Evolutionary conservation across 1,139 yeast genomes (phyloP).

Genomic region (Pichia sp.): DNA sequence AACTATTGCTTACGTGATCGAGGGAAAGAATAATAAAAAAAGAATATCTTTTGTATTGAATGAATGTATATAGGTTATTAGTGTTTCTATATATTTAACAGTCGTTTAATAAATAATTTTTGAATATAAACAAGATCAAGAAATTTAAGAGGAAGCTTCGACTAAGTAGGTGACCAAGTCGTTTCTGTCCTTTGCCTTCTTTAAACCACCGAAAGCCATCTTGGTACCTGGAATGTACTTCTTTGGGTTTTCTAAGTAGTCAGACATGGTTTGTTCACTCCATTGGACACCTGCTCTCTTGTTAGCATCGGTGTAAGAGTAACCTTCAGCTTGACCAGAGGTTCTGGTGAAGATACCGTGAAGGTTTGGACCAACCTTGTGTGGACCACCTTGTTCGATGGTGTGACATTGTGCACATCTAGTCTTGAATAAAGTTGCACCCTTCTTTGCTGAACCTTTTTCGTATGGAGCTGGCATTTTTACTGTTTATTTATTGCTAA

Average conservation of each 20-base stretch:
- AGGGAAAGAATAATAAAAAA: no score
- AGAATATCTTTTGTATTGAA: no score
- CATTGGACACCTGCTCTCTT: slow-evolving; percentile 89
- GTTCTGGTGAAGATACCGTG: slow-evolving; percentile 90
- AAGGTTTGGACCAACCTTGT: slow-evolving; percentile 99
- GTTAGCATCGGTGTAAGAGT: slow-evolving; percentile 97
- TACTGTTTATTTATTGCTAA: not conserved
- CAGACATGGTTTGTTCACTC: slow-evolving; percentile 84
- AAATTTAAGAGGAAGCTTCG: slow-evolving; percentile 40
- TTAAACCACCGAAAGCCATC: slow-evolving; percentile 99
- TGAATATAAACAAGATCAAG: not conserved
- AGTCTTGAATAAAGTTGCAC: slow-evolving; percentile 97
- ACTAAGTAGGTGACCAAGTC: slow-evolving; percentile 89
- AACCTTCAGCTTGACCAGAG: slow-evolving; percentile 90
- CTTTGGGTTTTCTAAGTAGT: slow-evolving; percentile 99
- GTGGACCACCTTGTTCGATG: slow-evolving; percentile 89
- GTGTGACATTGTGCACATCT: slow-evolving; percentile 99
- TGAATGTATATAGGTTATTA: no score
- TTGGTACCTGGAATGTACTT: slow-evolving; percentile 99
- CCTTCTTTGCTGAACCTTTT: slow-evolving; percentile 84
- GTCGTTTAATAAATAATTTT: no score
- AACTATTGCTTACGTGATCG: no score
- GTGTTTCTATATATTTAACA: no score
- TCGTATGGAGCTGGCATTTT: slow-evolving; percentile 58
- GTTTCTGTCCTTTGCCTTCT: slow-evolving; percentile 98